Base-by-base conservation (phyloP, 305 asterid species). In the Fraxinus paxiana region DNA sequence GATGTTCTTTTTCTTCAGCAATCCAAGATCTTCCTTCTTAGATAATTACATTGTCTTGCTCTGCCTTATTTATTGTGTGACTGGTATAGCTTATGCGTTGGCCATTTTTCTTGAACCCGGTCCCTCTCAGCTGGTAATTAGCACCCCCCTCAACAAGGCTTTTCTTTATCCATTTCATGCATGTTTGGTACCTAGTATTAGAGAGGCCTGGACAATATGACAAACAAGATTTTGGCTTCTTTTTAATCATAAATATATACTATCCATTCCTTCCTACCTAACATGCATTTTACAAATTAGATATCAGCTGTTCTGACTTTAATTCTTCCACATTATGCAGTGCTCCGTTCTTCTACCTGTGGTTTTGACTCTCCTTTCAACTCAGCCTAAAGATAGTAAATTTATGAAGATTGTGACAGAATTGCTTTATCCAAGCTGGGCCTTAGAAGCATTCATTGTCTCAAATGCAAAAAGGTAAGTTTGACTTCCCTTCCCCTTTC, bases 341-440 rank as follows among this genome's bases (percentile, higher is more conserved):
- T 94, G 96, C 83, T 92, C 97, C 6, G 98, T 92, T 9, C 89
- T 95, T 89, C 91, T 95, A 48, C 99, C 97, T 5, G 98, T 95
- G 71, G 93, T 95, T 83, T 88, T 95, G 85, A 91, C 97, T 79
- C 98, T 95, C 69, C 61, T 94, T 34, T 92, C 99, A 38, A 95
- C 95, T 77, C 97, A 92, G 88, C 91, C 90, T 1, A 89, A 86
- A 80, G 91, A 86, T 79, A 67, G 88, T 43, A 34, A 82, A 38
- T 76, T 90, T 6, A 87, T 85, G 75, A 86, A 82, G 89, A 72
- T 86, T 63, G 82, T 88, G 76, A 37, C 88, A 77, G 81, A 87
- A 9, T 80, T 87, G 82, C 92, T 95, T 79, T 94, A 90, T 76
- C 91, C 99, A 69, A 91, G 92, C 76, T 95, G 99, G 99, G 98